phyloP scores from a whole-genome alignment of 441 rosid genomes.

The Flueggea neowawraea region DNA sequence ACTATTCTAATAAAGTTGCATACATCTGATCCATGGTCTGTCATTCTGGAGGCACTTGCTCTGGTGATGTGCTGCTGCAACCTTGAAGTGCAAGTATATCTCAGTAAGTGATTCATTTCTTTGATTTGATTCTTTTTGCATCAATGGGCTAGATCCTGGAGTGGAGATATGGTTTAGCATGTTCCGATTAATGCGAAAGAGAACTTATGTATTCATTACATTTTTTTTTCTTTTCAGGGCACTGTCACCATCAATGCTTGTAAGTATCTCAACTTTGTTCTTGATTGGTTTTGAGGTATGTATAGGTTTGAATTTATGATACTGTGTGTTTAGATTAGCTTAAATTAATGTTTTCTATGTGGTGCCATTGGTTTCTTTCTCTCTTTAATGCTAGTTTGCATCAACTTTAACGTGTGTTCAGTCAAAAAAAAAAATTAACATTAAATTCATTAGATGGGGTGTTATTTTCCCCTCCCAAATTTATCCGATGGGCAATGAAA shows the following conservation, averaged over 20 bases:
- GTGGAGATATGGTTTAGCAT: neutral
- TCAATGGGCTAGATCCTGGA: neutral
- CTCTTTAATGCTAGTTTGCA: too few relatives aligned
- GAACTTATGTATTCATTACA: constrained; percentile 10
- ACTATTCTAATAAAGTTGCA: constrained; percentile 38
- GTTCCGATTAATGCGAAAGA: neutral
- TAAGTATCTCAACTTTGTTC: constrained; percentile 34
- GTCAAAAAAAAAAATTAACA: too few relatives aligned
- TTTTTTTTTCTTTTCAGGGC: constrained; percentile 34
- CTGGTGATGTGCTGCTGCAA: constrained; percentile 40
- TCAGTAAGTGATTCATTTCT: constrained; percentile 33
- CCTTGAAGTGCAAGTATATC: constrained; percentile 22
- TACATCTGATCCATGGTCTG: constrained; percentile 69
- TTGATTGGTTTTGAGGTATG: neutral
- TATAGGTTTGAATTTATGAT: too few relatives aligned
- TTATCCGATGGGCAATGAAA: too few relatives aligned
- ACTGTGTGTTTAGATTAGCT: too few relatives aligned
- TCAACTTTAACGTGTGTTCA: too few relatives aligned
- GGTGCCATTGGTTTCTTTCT: too few relatives aligned
- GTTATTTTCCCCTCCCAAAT: too few relatives aligned
- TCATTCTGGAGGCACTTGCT: constrained; percentile 61
- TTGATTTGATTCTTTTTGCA: neutral
- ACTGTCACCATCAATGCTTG: constrained; percentile 29
- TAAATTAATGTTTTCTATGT: too few relatives aligned
- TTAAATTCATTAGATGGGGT: too few relatives aligned